Conservation (phyloP, 768 basidiomycete species). For the Lactarius pseudohatsudake region DNA sequence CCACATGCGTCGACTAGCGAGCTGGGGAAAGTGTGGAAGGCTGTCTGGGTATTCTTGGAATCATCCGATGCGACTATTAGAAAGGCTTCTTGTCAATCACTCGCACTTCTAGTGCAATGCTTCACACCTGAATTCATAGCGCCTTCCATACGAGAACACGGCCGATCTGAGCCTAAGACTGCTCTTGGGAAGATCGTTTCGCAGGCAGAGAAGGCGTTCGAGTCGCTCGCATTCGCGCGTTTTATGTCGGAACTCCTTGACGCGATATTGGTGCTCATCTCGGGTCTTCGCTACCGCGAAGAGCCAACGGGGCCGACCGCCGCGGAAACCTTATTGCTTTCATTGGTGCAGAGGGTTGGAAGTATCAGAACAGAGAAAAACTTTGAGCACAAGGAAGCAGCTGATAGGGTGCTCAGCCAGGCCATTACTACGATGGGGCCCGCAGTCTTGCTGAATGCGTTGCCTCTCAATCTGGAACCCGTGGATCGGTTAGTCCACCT, state of each 20-base stretch:
- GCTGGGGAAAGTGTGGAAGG: conserved; percentile 68
- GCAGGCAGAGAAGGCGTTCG: conserved; percentile 65
- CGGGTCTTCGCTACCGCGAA: conserved; percentile 54
- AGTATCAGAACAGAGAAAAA: conserved; percentile 73
- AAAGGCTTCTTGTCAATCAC: conserved; percentile 61
- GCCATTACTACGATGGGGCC: conserved; percentile 89
- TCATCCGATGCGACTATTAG: conserved; percentile 60
- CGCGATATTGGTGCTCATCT: conserved; percentile 68
- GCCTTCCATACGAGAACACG: conserved; percentile 48
- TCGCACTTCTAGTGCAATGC: conserved; percentile 65
- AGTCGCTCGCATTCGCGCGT: conserved; percentile 69
- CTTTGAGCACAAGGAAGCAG: conserved; percentile 90
- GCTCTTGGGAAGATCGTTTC: conserved; percentile 61
- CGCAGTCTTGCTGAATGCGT: conserved; percentile 62
- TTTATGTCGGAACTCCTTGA: conserved; percentile 79
- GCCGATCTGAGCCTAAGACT: conserved; percentile 46
- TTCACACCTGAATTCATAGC: conserved; percentile 64
- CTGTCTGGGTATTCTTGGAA: conserved; percentile 76
- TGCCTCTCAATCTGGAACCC: conserved; percentile 88
- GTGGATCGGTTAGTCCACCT: conserved; percentile 59
- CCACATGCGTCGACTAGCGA: conserved; percentile 52
- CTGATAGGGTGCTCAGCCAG: conserved; percentile 72
- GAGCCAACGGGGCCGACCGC: conserved; percentile 49
- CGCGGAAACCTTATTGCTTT: conserved; percentile 67
- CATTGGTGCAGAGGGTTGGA: conserved; percentile 68